Evolutionary conservation across 331 rosid species (phyloP).

Genomic region (Erythrophleum ivorense): DNA sequence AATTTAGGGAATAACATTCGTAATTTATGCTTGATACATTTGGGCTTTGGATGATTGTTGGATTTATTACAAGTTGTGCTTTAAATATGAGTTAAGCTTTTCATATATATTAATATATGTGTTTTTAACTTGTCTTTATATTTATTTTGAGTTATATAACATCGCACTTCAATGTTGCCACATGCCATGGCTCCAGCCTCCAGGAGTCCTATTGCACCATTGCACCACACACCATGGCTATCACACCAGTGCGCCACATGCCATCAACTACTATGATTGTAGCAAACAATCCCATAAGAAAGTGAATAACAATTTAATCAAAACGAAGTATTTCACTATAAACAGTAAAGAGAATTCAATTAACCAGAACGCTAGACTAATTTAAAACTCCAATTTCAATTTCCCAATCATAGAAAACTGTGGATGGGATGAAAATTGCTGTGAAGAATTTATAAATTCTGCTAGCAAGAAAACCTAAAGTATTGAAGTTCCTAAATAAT

Average conservation of each 20-base stretch:
- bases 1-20: background rate
- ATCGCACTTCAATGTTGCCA: background rate
- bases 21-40: background rate
- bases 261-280: background rate
- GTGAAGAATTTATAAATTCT: background rate
- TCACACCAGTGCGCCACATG: background rate
- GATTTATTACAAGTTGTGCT: background rate
- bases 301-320: constrained; percentile 1
- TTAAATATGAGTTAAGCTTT: background rate
- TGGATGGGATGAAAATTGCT: constrained; percentile 20
- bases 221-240: no score
- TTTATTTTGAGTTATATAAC: background rate
- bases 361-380: constrained; percentile 15
- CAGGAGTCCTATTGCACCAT: no score
- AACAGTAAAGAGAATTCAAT: constrained; percentile 11
- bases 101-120: background rate
- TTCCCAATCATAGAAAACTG: constrained; percentile 29
- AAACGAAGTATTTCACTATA: constrained; percentile 1
- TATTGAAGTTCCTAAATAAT: constrained; percentile 3
- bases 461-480: constrained; percentile 25
- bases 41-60: background rate
- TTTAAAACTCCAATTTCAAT: constrained; percentile 27
- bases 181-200: background rate
- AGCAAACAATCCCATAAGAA: background rate
- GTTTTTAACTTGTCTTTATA: background rate